Conservation (phyloP, 257 asterid species). For the Voacanga thouarsii region DNA sequence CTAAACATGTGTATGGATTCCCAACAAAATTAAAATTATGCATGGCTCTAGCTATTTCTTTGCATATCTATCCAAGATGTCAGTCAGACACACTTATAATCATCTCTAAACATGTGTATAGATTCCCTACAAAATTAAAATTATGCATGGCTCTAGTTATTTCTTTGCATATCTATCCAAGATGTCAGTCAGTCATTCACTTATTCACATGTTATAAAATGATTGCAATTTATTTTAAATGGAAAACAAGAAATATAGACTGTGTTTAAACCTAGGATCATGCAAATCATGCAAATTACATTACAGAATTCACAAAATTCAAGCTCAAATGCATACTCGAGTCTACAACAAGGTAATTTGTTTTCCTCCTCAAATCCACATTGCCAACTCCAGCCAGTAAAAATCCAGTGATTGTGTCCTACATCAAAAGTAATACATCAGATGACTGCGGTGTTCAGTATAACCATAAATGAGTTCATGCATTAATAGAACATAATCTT, state of each 20-base stretch:
- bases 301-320: background rate
- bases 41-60: background rate
- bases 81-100: background rate
- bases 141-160: background rate
- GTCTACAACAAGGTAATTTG: conserved; percentile 89
- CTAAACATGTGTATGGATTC: background rate
- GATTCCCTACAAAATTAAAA: background rate
- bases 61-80: background rate
- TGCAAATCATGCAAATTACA: background rate
- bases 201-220: background rate
- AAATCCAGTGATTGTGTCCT: conserved; percentile 93
- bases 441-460: background rate
- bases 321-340: conserved; percentile 56
- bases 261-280: background rate
- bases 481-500: background rate
- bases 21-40: background rate
- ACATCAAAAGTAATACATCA: conserved; percentile 26
- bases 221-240: background rate
- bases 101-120: background rate
- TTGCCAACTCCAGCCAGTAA: conserved; percentile 97
- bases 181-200: background rate
- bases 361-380: conserved; percentile 91
- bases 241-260: background rate
- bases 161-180: background rate
- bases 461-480: background rate